phyloP scores from a whole-genome alignment of 2,329 filamentous ascomycete genomes.

The Trichothecium sympodiale region DNA sequence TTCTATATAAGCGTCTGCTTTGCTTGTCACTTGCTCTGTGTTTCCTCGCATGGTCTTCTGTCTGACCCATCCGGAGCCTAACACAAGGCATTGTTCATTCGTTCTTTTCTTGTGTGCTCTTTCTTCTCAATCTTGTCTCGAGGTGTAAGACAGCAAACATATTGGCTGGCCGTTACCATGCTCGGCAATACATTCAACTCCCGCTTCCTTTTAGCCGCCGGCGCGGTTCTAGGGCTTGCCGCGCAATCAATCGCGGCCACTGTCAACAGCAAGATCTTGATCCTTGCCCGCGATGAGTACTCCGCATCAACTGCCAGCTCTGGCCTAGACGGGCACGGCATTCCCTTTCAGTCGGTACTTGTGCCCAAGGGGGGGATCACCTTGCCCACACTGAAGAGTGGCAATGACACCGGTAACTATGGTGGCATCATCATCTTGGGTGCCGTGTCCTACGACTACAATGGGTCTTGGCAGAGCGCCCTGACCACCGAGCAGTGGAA shows the following conservation, averaged over 20 bases:
- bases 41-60: too few species aligned
- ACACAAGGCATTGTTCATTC: not conserved
- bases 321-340: slow-evolving; percentile 49
- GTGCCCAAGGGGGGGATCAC: slow-evolving; percentile 40
- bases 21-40: too few species aligned
- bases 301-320: slow-evolving; percentile 36
- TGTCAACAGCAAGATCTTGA: slow-evolving; percentile 37
- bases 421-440: slow-evolving; percentile 45
- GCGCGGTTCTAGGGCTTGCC: slow-evolving; percentile 1
- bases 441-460: slow-evolving; percentile 44
- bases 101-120: not conserved
- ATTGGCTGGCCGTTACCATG: slow-evolving; percentile 1
- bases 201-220: slow-evolving; percentile 5
- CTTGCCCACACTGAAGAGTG: slow-evolving; percentile 40
- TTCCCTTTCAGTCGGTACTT: slow-evolving; percentile 42
- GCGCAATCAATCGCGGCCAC: slow-evolving; percentile 5
- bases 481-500: slow-evolving; percentile 46
- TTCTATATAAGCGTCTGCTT: too few species aligned
- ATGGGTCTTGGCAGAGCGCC: slow-evolving; percentile 34
- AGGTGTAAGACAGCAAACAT: too few species aligned
- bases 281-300: slow-evolving; percentile 40
- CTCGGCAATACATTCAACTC: slow-evolving; percentile 6
- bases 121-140: too few species aligned
- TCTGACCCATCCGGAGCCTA: not conserved
- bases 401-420: slow-evolving; percentile 39